Evolutionary conservation across 345 rosid species (phyloP).

Genomic region (Acer campestre): DNA sequence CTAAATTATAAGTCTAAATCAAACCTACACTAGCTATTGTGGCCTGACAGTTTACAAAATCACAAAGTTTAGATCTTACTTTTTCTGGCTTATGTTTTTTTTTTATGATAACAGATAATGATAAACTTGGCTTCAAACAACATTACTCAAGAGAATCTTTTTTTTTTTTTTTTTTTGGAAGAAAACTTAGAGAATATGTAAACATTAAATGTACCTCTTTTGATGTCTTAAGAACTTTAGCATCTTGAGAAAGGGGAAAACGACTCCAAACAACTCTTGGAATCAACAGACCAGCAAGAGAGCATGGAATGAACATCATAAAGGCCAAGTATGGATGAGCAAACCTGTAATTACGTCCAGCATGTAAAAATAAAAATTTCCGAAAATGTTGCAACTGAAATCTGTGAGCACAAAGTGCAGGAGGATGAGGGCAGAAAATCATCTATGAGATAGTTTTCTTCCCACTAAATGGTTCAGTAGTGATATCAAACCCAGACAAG

Average conservation of each 20-base stretch:
- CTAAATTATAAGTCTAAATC: neutral
- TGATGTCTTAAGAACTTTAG: conserved; percentile 51
- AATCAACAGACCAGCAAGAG: conserved; percentile 72
- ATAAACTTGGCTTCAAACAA: conserved; percentile 5
- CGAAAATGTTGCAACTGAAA: conserved; percentile 15
- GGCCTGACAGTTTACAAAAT: conserved; percentile 6
- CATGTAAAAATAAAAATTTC: neutral
- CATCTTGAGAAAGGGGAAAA: conserved; percentile 63
- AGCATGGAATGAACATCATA: conserved; percentile 82
- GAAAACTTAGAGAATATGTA: neutral
- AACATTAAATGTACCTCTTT: conserved; percentile 60
- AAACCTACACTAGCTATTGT: conserved; percentile 1
- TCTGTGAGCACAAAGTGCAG: neutral
- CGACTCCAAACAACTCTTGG: conserved; percentile 61
- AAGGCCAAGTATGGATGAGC: conserved; percentile 86
- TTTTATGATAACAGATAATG: neutral
- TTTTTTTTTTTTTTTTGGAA: neutral
- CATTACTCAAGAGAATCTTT: neutral
- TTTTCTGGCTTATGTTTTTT: neutral
- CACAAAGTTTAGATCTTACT: conserved; percentile 1
- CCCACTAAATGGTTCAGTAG: neutral
- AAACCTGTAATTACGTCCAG: conserved; percentile 69
- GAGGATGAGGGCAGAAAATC: neutral
- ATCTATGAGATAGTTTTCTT: neutral
- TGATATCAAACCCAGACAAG: neutral